These are phyloP conservation scores for Bryopsis sp. DNA, from an alignment of 139 green algal species.

Conservation along the genomic window DNA sequence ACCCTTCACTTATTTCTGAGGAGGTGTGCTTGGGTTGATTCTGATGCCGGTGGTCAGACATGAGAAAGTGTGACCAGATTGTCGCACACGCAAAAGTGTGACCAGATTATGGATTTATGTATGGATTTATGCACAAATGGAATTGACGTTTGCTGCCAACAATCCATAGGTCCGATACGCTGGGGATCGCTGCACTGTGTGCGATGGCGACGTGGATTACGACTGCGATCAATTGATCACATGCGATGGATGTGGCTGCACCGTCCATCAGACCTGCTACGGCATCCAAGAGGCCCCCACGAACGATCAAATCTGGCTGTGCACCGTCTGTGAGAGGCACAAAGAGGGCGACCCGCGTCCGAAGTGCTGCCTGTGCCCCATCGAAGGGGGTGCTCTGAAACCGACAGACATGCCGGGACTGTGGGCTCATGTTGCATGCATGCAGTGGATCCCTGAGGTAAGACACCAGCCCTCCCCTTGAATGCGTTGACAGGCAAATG, in stretches of 20 bases:
- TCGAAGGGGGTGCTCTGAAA: constrained; percentile 82
- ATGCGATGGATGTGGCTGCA: constrained; percentile 78
- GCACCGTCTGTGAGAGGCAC: constrained; percentile 61
- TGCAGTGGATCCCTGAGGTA: constrained; percentile 77
- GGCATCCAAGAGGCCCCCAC: constrained; percentile 65
- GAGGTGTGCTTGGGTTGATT: no score
- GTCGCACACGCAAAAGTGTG: no score
- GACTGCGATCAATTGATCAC: constrained; percentile 81
- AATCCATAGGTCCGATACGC: constrained; percentile 49
- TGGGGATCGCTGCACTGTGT: constrained; percentile 60
- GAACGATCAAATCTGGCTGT: constrained; percentile 77
- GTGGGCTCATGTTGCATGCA: constrained; percentile 79
- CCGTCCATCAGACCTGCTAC: constrained; percentile 88
- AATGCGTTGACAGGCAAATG: neutral
- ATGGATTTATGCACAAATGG: no score
- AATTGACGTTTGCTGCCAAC: no score
- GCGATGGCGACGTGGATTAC: constrained; percentile 83
- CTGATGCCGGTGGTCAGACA: no score
- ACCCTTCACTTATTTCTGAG: no score
- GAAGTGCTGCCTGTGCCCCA: constrained; percentile 88
- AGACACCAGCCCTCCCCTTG: neutral
- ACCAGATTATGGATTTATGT: no score
- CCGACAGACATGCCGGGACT: constrained; percentile 56
- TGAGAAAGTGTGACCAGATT: no score
- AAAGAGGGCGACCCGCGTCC: constrained; percentile 38